These are phyloP conservation scores for Talaromyces wortmannii DNA, from an alignment of 495 filamentous ascomycete genomes.

Conservation along the genomic window DNA sequence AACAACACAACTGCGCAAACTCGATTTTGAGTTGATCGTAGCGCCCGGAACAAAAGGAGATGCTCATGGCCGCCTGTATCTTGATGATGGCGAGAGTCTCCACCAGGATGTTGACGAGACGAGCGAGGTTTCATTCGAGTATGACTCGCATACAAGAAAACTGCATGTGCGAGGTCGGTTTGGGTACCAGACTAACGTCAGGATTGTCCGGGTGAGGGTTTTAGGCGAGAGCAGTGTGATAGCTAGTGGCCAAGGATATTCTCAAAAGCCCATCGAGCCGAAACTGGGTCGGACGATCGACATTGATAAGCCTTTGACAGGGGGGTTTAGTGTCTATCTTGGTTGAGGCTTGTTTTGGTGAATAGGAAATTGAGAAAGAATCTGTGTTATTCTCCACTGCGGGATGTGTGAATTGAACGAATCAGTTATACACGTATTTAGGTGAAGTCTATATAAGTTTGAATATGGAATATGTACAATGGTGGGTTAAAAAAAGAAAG, in stretches of 20 bases:
- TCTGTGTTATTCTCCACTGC: too few relatives aligned
- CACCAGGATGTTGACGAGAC: constrained; percentile 48
- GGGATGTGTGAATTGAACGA: too few relatives aligned
- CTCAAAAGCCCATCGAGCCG: background rate
- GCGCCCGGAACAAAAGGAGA: constrained; percentile 49
- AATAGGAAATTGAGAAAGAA: too few relatives aligned
- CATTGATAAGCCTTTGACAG: background rate
- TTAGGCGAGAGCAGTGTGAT: background rate
- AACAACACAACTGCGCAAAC: constrained; percentile 59
- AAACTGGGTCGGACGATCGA: background rate
- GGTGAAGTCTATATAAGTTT: background rate
- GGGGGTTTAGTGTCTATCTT: background rate
- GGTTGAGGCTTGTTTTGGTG: background rate
- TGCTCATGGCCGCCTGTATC: constrained; percentile 47
- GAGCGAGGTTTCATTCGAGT: constrained; percentile 48
- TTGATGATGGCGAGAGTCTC: constrained; percentile 56
- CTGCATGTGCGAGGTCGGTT: background rate
- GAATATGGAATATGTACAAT: background rate
- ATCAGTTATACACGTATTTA: background rate
- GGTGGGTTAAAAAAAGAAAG: background rate
- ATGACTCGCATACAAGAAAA: background rate
- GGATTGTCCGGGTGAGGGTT: background rate
- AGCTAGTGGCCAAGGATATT: background rate
- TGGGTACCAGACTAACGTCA: background rate
- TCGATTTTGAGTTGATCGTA: constrained; percentile 64